Base-by-base conservation (phyloP, 2,329 filamentous ascomycete species). In the Huntiella bhutanensis region DNA sequence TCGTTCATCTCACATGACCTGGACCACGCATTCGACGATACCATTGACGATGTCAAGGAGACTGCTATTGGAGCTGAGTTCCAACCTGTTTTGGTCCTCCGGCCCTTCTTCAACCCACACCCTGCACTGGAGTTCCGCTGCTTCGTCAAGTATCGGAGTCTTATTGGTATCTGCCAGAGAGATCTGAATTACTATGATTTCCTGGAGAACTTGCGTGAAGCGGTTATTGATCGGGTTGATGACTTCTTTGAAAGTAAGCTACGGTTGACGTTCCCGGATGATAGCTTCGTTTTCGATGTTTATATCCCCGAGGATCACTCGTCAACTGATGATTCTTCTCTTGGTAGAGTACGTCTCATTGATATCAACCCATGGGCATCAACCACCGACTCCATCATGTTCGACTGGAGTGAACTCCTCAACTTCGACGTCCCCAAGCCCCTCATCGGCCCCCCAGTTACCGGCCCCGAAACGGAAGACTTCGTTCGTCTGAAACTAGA, bases 321-420 rank as follows among this genome's bases (percentile, higher is more conserved):
- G 12, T 60, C 77, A 11, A 59, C 64, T 19, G 68, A 69, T 22
- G 42, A 43, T 5, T 45, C 49, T 13, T 67, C 80, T 1, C 72
- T 92, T 47, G 75, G 83, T 42, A 71, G 75, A 41, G 82, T 92
- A 2, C 82, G 86, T 65, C 67, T 98, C 8, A 80, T 98, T 42
- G 91, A 98, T 58, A 82, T 98, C 56, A 96, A 96, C 56, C 85
- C 91, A 0, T 98, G 88, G 84, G 88, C 88, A 1, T 73, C 77
- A 37, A 70, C 84, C 50, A 98, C 91, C 0, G 91, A 98, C 63
- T 80, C 83, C 4, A 62, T 96, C 39, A 67, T 95, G 1, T 98
- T 94, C 59, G 80, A 77, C 38, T 98, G 91, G 91, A 59, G 80
- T 51, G 88, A 96, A 63, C 68, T 98, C 36, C 66, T 96, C 49